Conservation (phyloP, 371 early-diverging fungal species). For the Mucor sp. region DNA sequence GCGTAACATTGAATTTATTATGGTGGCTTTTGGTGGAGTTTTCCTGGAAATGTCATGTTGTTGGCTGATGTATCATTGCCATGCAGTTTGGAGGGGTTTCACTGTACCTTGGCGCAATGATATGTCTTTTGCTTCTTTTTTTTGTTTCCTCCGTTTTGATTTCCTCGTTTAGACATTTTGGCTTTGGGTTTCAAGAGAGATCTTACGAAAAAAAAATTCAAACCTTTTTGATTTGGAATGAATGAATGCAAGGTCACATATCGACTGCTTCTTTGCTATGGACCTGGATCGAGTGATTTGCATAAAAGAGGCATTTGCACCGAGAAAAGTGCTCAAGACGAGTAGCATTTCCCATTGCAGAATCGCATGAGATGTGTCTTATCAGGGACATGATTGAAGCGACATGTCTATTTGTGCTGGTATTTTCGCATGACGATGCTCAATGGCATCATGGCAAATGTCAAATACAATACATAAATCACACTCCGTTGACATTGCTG, state of each 20-base stretch:
- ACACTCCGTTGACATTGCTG: neutral
- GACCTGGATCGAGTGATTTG: neutral
- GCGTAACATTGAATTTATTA: conserved; percentile 22
- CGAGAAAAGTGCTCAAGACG: too few species aligned
- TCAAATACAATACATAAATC: neutral
- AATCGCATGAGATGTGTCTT: too few species aligned
- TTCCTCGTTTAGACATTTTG: conserved; percentile 26
- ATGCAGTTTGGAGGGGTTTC: neutral
- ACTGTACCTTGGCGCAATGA: conserved; percentile 23
- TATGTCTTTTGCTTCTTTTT: conserved; percentile 43
- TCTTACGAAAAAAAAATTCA: neutral
- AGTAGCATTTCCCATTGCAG: neutral
- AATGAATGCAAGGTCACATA: conserved; percentile 1
- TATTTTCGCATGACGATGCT: neutral
- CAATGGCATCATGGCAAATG: neutral
- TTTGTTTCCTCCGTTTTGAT: conserved; percentile 26
- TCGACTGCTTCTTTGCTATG: neutral
- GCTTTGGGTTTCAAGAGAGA: neutral
- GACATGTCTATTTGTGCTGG: neutral
- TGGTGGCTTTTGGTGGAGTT: conserved; percentile 3
- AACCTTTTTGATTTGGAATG: neutral
- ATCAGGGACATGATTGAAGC: neutral
- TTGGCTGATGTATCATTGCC: neutral
- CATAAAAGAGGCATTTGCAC: neutral
- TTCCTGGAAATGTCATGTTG: neutral